These are phyloP conservation scores for Calonectria pseudoreteaudii DNA, from an alignment of 2,329 filamentous ascomycete species.

Conservation along the genomic window DNA sequence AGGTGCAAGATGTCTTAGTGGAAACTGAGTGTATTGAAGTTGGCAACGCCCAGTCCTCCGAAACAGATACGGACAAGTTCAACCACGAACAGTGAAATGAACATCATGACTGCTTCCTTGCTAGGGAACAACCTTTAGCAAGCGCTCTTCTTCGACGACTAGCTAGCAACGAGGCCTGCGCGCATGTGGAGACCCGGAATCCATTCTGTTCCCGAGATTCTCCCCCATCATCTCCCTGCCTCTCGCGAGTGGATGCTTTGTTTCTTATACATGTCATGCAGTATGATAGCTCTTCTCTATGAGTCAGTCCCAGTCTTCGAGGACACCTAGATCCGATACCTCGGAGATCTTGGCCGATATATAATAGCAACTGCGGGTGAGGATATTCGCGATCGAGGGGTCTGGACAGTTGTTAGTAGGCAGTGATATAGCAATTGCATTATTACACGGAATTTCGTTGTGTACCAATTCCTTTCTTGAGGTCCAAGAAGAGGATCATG, in stretches of 20 bases:
- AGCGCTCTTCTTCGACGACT: conserved; percentile 74
- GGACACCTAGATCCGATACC: conserved; percentile 93
- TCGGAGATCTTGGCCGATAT: conserved; percentile 87
- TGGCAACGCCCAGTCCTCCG: conserved; percentile 70
- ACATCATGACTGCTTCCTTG: conserved; percentile 88
- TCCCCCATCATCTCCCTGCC: conserved; percentile 78
- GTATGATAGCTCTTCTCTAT: conserved; percentile 87
- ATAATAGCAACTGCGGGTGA: conserved; percentile 91
- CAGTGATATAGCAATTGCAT: conserved; percentile 87
- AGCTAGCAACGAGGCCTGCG: conserved; percentile 87
- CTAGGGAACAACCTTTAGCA: conserved; percentile 86
- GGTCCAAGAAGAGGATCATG: conserved; percentile 76
- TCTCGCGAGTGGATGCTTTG: conserved; percentile 90
- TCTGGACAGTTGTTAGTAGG: conserved; percentile 83
- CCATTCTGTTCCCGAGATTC: conserved; percentile 82
- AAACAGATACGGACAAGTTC: conserved; percentile 58
- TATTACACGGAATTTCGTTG: conserved; percentile 79
- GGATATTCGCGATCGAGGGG: conserved; percentile 78
- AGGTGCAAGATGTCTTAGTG: too few relatives aligned
- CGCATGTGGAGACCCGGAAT: conserved; percentile 96
- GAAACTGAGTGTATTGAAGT: conserved; percentile 90
- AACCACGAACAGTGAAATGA: conserved; percentile 83
- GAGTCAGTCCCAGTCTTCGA: conserved; percentile 87
- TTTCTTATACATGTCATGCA: conserved; percentile 90
- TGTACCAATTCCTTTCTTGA: conserved; percentile 73